Conservation (phyloP, 2,329 filamentous ascomycete species). For the Huntiella bhutanensis region DNA sequence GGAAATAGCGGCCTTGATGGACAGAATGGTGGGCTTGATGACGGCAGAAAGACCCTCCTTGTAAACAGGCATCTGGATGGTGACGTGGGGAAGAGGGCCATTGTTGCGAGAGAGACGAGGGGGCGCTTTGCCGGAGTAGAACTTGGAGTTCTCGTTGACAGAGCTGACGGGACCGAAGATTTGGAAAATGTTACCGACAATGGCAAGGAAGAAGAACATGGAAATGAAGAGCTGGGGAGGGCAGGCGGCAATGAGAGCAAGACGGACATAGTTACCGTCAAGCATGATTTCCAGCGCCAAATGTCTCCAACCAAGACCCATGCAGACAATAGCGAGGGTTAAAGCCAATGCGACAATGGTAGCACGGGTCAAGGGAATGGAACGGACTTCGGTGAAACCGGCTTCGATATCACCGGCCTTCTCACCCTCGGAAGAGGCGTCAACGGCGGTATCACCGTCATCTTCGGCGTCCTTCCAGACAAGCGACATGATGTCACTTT, state of each 20-base stretch:
- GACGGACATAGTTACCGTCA: slow-evolving; percentile 32
- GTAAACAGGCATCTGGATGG: slow-evolving; percentile 28
- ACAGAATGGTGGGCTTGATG: slow-evolving; percentile 30
- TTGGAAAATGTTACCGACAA: slow-evolving; percentile 23
- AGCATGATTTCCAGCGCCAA: slow-evolving; percentile 34
- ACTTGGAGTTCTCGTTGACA: slow-evolving; percentile 24
- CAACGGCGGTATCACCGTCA: slow-evolving; percentile 18
- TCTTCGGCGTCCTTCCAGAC: slow-evolving; percentile 33
- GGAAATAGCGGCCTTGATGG: slow-evolving; percentile 29
- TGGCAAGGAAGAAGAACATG: slow-evolving; percentile 28
- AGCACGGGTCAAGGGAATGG: slow-evolving; percentile 35
- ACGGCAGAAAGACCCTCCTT: slow-evolving; percentile 21
- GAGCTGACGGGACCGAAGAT: slow-evolving; percentile 30
- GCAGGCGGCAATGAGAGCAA: slow-evolving; percentile 32
- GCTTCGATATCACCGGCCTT: slow-evolving; percentile 29
- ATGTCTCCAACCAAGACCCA: slow-evolving; percentile 36
- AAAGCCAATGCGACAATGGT: slow-evolving; percentile 34
- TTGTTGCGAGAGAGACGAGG: slow-evolving; percentile 18
- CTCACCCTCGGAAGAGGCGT: slow-evolving; percentile 13
- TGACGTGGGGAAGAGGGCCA: slow-evolving; percentile 22
- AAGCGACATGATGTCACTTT: slow-evolving; percentile 34
- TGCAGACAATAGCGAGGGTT: slow-evolving; percentile 28
- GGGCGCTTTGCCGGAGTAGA: slow-evolving; percentile 23
- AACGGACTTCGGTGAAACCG: slow-evolving; percentile 24
- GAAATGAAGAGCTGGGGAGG: slow-evolving; percentile 40